Evolutionary conservation across 345 rosid genomes (phyloP), one percentile per base, ranked within the genome.

Genomic region (Toxicodendron radicans): DNA sequence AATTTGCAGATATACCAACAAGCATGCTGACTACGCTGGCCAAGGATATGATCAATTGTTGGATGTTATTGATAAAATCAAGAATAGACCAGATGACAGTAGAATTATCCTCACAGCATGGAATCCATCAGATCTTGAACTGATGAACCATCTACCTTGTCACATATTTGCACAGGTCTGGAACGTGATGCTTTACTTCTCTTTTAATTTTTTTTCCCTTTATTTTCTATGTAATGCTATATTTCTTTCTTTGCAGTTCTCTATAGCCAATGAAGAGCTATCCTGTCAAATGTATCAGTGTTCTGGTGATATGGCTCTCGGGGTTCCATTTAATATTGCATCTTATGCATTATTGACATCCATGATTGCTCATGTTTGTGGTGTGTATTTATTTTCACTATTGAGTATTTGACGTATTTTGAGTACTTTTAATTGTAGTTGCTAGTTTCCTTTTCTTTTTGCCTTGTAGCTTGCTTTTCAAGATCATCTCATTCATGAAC

Each of bases 201-300:
- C 27, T 24, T 24, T 24, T 0, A 24, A 1, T 24, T 24, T 24
- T 24, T 24, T 24, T 24, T 24, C 27, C 27, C 27, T 24, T 24
- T 24, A 24, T 24, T 24, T 24, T 24, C 27, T 24, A 24, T 24
- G 0, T 24, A 24, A 24, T 24, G 27, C 27, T 24, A 24, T 24
- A 24, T 24, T 24, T 24, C 27, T 24, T 24, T 24, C 73, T 53
- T 69, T 73, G 80, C 87, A 96, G 97, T 93, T 92, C 70, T 89
- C 89, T 73, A 93, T 93, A 57, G 97, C 95, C 64, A 87, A 90
- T 64, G 93, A 92, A 64, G 98, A 93, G 77, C 81, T 96, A 66
- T 96, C 99, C 7, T 93, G 99, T 77, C 98, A 93, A 85, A 90
- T 93, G 97, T 93, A 96, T 87, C 99, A 96, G 77, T 91, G 97